Percentiles rank a stretch among this genome's conserved stretches.
Conservation (phyloP, 352 stramenopile genomes). For the Pythium insidiosum region DNA sequence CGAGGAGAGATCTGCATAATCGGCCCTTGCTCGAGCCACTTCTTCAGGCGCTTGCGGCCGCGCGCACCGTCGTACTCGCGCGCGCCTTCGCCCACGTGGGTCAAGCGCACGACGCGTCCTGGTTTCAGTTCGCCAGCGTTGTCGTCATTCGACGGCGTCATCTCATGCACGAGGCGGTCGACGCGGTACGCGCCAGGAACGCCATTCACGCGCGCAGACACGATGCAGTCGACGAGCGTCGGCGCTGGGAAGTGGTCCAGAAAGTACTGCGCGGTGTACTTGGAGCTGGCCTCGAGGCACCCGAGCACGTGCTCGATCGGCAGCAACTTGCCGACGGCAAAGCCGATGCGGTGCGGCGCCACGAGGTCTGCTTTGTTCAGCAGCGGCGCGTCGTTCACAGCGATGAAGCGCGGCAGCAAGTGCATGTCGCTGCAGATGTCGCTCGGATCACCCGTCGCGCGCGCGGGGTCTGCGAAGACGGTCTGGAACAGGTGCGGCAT, state of each 20-base stretch:
- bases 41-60: conserved; percentile 43
- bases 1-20: conserved; percentile 66
- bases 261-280: conserved; percentile 40
- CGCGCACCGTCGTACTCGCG: conserved; percentile 65
- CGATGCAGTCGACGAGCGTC: conserved; percentile 55
- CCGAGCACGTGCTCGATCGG: conserved; percentile 54
- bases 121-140: conserved; percentile 1
- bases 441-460: conserved; percentile 39
- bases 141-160: neutral
- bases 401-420: conserved; percentile 76
- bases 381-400: conserved; percentile 46
- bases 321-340: conserved; percentile 57
- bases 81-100: conserved; percentile 42
- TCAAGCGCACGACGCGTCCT: conserved; percentile 21
- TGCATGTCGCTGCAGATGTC: conserved; percentile 75
- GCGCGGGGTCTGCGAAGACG: conserved; percentile 40
- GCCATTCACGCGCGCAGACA: conserved; percentile 70
- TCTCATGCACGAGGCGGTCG: conserved; percentile 34
- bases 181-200: conserved; percentile 51
- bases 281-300: conserved; percentile 49
- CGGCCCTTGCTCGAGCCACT: conserved; percentile 38
- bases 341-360: conserved; percentile 72
- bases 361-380: conserved; percentile 57
- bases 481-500: conserved; percentile 58
- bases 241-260: conserved; percentile 35